phyloP scores from a whole-genome alignment of 805 yeast genomes.

The Ascoidea asiatica region DNA sequence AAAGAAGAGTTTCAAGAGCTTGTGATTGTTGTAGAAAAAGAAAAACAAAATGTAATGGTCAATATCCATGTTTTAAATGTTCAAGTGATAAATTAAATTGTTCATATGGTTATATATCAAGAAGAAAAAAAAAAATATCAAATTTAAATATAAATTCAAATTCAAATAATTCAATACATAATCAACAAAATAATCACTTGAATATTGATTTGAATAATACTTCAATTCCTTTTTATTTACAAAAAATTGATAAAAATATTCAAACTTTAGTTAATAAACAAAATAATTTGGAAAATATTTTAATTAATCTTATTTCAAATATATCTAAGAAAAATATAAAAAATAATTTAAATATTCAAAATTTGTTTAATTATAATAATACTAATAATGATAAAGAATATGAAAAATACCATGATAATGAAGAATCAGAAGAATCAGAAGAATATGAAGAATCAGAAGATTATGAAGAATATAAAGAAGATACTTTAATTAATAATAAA shows the following conservation, averaged over 20 bases:
- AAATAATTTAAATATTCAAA: too few species aligned
- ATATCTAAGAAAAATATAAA: too few species aligned
- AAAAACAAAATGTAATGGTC: background rate
- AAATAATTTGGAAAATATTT: background rate
- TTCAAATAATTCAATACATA: background rate
- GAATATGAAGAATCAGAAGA: too few species aligned
- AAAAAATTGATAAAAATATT: background rate
- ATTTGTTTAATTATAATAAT: too few species aligned
- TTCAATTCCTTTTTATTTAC: too few species aligned
- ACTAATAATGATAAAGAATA: too few species aligned
- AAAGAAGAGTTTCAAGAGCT: conserved; percentile 12
- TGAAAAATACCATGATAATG: too few species aligned
- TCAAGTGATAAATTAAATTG: background rate
- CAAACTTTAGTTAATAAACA: background rate
- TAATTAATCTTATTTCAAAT: background rate
- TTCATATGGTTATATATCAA: conserved; percentile 33
- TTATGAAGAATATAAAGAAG: too few species aligned
- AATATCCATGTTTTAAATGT: background rate
- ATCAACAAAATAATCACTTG: too few species aligned
- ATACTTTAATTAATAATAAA: too few species aligned
- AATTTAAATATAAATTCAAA: background rate
- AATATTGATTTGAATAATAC: too few species aligned
- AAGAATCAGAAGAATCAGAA: too few species aligned
- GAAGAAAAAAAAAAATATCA: background rate
- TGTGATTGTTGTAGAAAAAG: conserved; percentile 1